Percentiles rank a stretch among this genome's conserved stretches.
Evolutionary conservation across 2,329 filamentous ascomycete species (phyloP).

Genomic region (Diatrype stigma): DNA sequence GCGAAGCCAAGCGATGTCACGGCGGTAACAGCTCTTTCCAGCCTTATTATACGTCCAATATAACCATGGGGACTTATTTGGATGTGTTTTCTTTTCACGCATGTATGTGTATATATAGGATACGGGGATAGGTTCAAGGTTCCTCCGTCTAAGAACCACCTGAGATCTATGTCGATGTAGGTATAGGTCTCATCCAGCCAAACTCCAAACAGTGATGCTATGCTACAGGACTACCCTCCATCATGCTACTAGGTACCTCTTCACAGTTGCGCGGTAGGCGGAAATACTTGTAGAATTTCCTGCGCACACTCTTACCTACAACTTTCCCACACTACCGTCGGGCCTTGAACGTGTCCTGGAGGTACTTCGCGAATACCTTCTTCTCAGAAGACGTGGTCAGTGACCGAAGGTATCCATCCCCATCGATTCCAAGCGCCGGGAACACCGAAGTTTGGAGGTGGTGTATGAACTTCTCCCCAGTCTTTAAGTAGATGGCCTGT

Average conservation of each 20-base stretch:
- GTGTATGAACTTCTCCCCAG: slow-evolving; percentile 73
- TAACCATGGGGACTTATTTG: neutral
- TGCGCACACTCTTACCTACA: too few relatives aligned
- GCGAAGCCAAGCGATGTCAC: too few relatives aligned
- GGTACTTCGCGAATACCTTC: slow-evolving; percentile 60
- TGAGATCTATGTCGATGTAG: neutral
- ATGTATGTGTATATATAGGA: too few relatives aligned
- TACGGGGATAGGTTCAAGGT: too few relatives aligned
- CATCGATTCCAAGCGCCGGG: slow-evolving; percentile 59
- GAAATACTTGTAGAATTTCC: neutral
- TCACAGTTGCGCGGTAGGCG: neutral
- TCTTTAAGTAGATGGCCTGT: slow-evolving; percentile 86
- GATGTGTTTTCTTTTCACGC: neutral
- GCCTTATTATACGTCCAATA: too few relatives aligned
- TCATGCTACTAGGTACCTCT: neutral
- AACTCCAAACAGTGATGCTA: neutral
- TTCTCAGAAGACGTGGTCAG: slow-evolving; percentile 57
- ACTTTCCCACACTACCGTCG: slow-evolving; percentile 24
- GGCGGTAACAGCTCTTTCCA: too few relatives aligned
- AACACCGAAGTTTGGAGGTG: slow-evolving; percentile 63
- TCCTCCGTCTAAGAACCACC: neutral
- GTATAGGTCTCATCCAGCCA: neutral
- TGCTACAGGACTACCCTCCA: neutral
- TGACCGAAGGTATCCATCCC: slow-evolving; percentile 53
- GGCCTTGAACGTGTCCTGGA: slow-evolving; percentile 53